Conservation (phyloP, 2,329 filamentous ascomycete species). For the Epichloe brachyelytri region DNA sequence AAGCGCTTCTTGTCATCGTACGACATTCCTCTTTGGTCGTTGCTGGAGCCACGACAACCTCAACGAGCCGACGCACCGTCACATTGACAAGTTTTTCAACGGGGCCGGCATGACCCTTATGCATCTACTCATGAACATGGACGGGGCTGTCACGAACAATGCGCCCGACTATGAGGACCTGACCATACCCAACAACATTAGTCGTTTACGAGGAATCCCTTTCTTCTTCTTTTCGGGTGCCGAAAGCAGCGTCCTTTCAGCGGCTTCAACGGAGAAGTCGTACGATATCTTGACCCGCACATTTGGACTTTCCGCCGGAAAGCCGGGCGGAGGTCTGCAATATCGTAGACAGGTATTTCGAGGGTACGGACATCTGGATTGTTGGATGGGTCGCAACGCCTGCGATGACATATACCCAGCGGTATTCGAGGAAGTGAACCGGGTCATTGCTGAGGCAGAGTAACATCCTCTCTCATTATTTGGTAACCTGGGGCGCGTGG, state of each 20-base stretch:
- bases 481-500: too few relatives aligned
- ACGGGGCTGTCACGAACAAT: constrained; percentile 40
- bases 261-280: constrained; percentile 38
- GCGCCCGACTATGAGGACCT: constrained; percentile 33
- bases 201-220: constrained; percentile 36
- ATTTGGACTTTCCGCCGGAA: constrained; percentile 29
- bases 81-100: constrained; percentile 48
- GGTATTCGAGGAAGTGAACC: constrained; percentile 40
- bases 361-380: constrained; percentile 48
- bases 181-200: constrained; percentile 36
- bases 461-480: neutral
- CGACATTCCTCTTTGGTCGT: constrained; percentile 46
- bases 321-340: constrained; percentile 19
- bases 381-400: constrained; percentile 47
- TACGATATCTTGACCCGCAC: constrained; percentile 39
- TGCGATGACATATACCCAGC: constrained; percentile 48
- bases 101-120: constrained; percentile 49
- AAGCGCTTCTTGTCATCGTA: constrained; percentile 48
- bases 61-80: constrained; percentile 50
- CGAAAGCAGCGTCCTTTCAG: constrained; percentile 43
- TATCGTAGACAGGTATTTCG: constrained; percentile 41
- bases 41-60: constrained; percentile 52
- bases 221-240: constrained; percentile 42
- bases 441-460: constrained; percentile 20
- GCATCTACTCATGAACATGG: constrained; percentile 41